Evolutionary conservation across 2,329 filamentous ascomycete genomes (phyloP).

Genomic region (Aureobasidium sp.): DNA sequence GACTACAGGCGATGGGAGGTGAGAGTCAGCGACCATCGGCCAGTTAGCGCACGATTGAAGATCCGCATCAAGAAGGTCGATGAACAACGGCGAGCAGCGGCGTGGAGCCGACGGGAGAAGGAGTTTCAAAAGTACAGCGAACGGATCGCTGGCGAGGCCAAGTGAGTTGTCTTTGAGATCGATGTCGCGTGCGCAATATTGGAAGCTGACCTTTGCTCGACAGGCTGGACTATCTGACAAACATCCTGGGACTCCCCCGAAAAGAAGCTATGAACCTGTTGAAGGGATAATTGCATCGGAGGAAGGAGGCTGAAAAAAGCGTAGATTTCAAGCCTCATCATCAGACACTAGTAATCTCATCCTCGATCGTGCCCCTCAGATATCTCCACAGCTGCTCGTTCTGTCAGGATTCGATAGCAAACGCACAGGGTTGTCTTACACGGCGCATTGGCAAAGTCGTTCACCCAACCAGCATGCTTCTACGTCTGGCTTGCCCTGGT

Average conservation of each 20-base stretch:
- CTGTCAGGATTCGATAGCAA: neutral
- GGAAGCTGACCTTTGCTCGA: neutral
- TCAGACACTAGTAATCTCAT: neutral
- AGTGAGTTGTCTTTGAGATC: constrained; percentile 49
- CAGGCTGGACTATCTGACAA: constrained; percentile 56
- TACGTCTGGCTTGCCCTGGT: neutral
- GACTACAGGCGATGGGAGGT: constrained; percentile 88
- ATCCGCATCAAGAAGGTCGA: constrained; percentile 78
- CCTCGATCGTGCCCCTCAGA: neutral
- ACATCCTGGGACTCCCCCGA: constrained; percentile 48
- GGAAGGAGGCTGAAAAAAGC: neutral
- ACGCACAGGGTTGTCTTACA: neutral
- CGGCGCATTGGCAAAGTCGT: neutral
- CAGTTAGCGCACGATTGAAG: constrained; percentile 77
- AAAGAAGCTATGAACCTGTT: constrained; percentile 37
- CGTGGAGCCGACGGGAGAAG: constrained; percentile 65
- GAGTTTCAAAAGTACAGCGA: constrained; percentile 65
- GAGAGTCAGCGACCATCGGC: constrained; percentile 81
- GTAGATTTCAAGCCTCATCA: constrained; percentile 1
- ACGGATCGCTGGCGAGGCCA: constrained; percentile 61
- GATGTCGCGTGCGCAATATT: neutral
- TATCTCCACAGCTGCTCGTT: neutral
- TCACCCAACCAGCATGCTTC: no score
- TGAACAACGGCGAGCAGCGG: constrained; percentile 52
- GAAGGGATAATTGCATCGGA: constrained; percentile 3